Conservation (phyloP, 2,329 filamentous ascomycete species). For the Coniochaeta ligniaria region DNA sequence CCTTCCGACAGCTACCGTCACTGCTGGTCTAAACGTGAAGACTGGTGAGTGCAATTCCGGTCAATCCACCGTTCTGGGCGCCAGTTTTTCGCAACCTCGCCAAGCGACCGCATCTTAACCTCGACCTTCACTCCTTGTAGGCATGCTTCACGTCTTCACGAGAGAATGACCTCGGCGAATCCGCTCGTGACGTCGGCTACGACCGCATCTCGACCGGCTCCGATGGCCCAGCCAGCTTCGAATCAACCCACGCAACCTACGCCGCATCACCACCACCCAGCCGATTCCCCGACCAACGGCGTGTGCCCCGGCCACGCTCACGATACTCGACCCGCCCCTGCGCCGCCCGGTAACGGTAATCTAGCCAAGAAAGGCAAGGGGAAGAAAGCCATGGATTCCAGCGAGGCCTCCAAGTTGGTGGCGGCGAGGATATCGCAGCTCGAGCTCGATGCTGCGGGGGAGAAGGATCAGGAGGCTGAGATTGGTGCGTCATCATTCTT, state of each 20-base stretch:
- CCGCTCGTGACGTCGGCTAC: constrained; percentile 24
- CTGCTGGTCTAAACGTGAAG: not conserved
- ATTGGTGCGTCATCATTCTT: constrained; percentile 55
- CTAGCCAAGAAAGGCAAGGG: constrained; percentile 57
- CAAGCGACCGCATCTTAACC: not conserved
- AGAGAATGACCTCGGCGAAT: constrained; percentile 28
- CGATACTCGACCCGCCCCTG: constrained; percentile 33
- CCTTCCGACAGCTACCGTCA: not conserved
- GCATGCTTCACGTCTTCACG: not conserved
- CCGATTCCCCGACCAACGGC: constrained; percentile 21
- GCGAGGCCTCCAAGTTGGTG: constrained; percentile 84
- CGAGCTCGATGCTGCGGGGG: constrained; percentile 85
- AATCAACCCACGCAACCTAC: constrained; percentile 13
- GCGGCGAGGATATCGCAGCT: constrained; percentile 92
- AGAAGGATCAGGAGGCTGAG: constrained; percentile 92
- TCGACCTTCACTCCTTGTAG: not conserved
- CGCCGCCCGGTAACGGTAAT: constrained; percentile 27
- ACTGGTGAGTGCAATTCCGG: not conserved
- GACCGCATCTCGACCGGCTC: constrained; percentile 20
- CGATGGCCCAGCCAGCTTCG: constrained; percentile 22
- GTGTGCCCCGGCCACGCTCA: constrained; percentile 21
- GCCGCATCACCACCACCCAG: not conserved
- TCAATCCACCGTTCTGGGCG: not conserved
- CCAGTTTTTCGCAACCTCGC: not conserved
- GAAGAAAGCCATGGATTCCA: constrained; percentile 72